Base-by-base conservation (phyloP, 116 monocot genomes). In the Iris pallida region DNA sequence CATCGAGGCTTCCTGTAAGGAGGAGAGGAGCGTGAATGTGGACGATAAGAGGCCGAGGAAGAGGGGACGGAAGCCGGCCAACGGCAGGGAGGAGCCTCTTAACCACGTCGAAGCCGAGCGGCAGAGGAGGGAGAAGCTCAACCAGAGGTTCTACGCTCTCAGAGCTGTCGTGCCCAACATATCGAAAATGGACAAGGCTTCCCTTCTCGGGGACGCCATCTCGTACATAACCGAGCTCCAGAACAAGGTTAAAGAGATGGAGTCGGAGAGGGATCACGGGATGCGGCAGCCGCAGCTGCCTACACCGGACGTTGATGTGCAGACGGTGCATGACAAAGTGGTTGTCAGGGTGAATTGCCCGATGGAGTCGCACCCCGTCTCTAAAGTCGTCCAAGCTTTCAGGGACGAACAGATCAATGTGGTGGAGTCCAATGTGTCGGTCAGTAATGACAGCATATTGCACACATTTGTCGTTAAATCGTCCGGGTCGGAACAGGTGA, bases 21-120 rank as follows among this genome's bases (percentile, higher is more conserved):
- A 74, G 0, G 82, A 82, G 14, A 65, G 53, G 40, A 41, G 47
- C 1, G 48, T 43, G 6, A 47, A 47, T 19, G 42, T 57, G 20
- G 80, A 79, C 11, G 79, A 83, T 45, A 62, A 64, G 64, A 63
- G 55, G 57, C 83, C 79, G 19, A 74, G 76, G 45, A 85, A 80
- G 78, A 65, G 85, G 10, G 80, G 85, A 0, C 65, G 80, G 19
- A 85, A 85, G 64, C 80, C 84, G 3, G 81, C 80, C n/a, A 85
- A 80, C 42, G 80, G 85, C 4, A 52, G 77, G 61, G 77, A 81
- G 20, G 77, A 80, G 41, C 77, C 80, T 0, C 67, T 85, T 20
- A 77, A 85, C 53, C 85, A 84, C 62, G 84, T 84, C 16, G 84
- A 84, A 65, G 84, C 84, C 8, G 84, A 84, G 66, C 75, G 84